Percentiles rank a stretch among this genome's conserved stretches.
phyloP scores from a whole-genome alignment of 345 rosid species.

The Melaleuca quinquenervia region DNA sequence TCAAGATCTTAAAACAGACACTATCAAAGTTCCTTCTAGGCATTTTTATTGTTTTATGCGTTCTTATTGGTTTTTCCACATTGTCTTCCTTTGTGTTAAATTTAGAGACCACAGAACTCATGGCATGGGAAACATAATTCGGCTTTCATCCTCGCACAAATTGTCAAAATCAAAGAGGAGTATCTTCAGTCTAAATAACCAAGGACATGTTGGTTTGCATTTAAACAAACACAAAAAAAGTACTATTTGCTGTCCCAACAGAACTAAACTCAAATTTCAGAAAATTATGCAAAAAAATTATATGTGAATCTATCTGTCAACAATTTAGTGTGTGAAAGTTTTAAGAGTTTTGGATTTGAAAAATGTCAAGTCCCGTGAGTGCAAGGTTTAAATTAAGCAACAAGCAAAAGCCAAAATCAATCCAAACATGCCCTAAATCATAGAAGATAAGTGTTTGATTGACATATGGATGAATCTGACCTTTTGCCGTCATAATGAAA shows the following conservation, averaged over 20 bases:
- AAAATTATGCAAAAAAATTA: background rate
- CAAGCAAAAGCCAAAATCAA: background rate
- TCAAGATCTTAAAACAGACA: background rate
- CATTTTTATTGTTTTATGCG: background rate
- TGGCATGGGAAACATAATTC: background rate
- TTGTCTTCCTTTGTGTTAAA: background rate
- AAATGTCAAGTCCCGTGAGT: background rate
- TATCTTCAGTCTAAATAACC: background rate
- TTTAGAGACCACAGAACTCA: background rate
- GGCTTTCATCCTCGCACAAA: background rate
- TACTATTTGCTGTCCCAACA: background rate
- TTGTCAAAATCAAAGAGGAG: background rate
- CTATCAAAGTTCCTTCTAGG: background rate
- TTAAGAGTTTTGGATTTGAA: background rate
- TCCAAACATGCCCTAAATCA: background rate
- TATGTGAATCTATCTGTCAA: background rate
- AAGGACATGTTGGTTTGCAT: background rate
- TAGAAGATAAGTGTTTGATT: background rate
- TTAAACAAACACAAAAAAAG: background rate
- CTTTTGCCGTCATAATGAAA: background rate
- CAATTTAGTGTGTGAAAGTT: background rate
- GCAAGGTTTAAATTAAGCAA: background rate
- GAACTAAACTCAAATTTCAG: background rate
- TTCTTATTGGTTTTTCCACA: background rate
- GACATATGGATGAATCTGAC: background rate